Base-by-base conservation (phyloP, 805 yeast genomes). In the Kurtzmaniella fragi region DNA sequence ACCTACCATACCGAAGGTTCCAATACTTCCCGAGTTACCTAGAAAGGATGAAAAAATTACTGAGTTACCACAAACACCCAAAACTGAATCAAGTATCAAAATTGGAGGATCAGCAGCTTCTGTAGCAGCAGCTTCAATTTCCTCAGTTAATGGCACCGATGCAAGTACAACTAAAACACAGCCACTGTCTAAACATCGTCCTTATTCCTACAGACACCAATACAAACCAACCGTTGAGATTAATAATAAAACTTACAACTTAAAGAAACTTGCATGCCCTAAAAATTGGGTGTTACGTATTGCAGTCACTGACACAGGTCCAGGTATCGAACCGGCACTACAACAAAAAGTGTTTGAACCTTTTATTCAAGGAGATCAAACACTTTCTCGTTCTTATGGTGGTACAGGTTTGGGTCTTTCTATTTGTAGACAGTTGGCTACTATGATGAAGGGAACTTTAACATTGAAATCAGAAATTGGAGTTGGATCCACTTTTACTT, bases 311-410 rank as follows among this genome's bases (percentile, higher is more conserved):
- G 99, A 91, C 57, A 87, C 95, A 0, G 98, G 99, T 3, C 90
- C 97, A 0, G 99, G 99, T 43, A 90, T 91, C 38, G 95, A 87
- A 31, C 80, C 82, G 11, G 78, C 82, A 1, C 61, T 89, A 39
- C 96, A 86, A 53, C 80, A 80, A 32, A 79, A 84, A 44, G 95
- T 91, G 1, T 91, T 91, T 59, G 97, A 93, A 53, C 97, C 98
- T 1, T 91, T 91, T 67, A 89, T 90, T 14, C 99, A 91, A 64
- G 99, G 98, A 38, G 98, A 91, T 54, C 96, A 89, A 59, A 88
- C 96, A 0, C 69, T 88, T 20, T 85, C 95, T 4, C 73, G 95
- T 54, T 86, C 90, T 41, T 82, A 84, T 54, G 97, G 98, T 42
- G 99, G 99, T 48, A 93, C 97, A 0, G 99, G 98, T 2, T 69